Base-by-base conservation (phyloP, 805 yeast species). In the Cyberlindnera petersonii region DNA sequence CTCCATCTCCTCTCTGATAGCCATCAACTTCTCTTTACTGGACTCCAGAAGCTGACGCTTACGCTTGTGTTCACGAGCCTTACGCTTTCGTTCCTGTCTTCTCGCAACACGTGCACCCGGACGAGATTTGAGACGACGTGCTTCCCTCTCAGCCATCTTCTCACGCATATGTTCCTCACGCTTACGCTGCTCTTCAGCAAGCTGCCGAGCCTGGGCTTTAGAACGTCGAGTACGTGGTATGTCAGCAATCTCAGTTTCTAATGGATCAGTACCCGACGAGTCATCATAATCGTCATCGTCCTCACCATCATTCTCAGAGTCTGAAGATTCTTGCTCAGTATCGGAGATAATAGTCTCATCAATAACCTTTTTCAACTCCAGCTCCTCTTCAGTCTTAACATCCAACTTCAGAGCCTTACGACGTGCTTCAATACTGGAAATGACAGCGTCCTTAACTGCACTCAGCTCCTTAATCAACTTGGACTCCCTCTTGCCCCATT, bases 401-500 rank as follows among this genome's bases (percentile, higher is more conserved):
- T 69, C 77, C 19, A 72, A 45, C 40, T 66, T 68, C 37, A 80
- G 57, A 3, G 82, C 76, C 42, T 71, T 71, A 20, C 74, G 65
- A 43, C 95, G 70, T 1, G 86, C 72, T 9, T 59, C 65, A 48
- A 85, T 74, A 49, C 87, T 75, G 10, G 68, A 60, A 24, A 57
- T 56, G 18, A 84, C 68, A 14, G 73, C 70, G 9, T 75, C 82
- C 46, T 74, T 71, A 18, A 78, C 68, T 4, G 63, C 59, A 7
- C 62, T 55, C 30, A 86, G 56, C 50, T 84, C 94, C 49, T 80
- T 82, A 27, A 75, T 64, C 33, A 89, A 67, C 26, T 64, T 68
- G 14, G 77, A 69, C 54, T 88, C 97, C 32, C 95, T 65, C 36
- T 64, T 66, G 3, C 96, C 96, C 72, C 81, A 77, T 4, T 75